These are phyloP conservation scores for Rhypophila decipiens DNA, from an alignment of 495 filamentous ascomycete species.

Conservation along the genomic window DNA sequence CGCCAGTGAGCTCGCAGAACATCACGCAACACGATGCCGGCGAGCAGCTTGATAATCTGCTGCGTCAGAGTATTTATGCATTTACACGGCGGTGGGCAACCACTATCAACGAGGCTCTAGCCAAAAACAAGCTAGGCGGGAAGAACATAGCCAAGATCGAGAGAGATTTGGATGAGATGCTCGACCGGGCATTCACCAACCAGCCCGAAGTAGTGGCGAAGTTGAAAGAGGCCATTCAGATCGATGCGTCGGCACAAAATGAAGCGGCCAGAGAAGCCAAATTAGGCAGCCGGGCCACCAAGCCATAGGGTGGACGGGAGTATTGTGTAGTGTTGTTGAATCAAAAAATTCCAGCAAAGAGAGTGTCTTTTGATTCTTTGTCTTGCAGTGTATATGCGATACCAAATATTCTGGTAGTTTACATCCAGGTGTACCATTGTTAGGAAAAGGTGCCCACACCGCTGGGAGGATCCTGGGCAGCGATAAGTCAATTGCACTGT, in stretches of 20 bases:
- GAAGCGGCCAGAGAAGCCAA: background rate
- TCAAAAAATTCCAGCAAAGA: too few species aligned
- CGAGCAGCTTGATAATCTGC: slow-evolving; percentile 71
- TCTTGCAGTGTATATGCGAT: too few species aligned
- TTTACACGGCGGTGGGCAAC: slow-evolving; percentile 62
- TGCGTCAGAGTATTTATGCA: slow-evolving; percentile 71
- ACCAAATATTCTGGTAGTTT: too few species aligned
- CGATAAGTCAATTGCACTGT: too few species aligned
- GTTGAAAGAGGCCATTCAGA: slow-evolving; percentile 44
- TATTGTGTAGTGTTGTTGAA: too few species aligned
- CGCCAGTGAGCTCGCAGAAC: slow-evolving; percentile 2
- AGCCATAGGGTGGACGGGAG: too few species aligned
- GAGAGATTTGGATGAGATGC: slow-evolving; percentile 40
- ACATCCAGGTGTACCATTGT: too few species aligned
- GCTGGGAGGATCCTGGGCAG: too few species aligned
- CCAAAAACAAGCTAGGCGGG: slow-evolving; percentile 24
- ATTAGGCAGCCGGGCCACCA: too few species aligned
- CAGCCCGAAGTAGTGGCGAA: slow-evolving; percentile 44
- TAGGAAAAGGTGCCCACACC: too few species aligned
- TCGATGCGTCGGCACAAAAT: slow-evolving; percentile 32
- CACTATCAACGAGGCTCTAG: slow-evolving; percentile 29
- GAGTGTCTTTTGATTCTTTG: too few species aligned
- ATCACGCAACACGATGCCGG: slow-evolving; percentile 53
- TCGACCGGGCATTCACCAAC: slow-evolving; percentile 37
- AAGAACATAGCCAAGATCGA: slow-evolving; percentile 36